Conservation (phyloP, 164 flowering plant species). For the Chloranthus sessilifolius region DNA sequence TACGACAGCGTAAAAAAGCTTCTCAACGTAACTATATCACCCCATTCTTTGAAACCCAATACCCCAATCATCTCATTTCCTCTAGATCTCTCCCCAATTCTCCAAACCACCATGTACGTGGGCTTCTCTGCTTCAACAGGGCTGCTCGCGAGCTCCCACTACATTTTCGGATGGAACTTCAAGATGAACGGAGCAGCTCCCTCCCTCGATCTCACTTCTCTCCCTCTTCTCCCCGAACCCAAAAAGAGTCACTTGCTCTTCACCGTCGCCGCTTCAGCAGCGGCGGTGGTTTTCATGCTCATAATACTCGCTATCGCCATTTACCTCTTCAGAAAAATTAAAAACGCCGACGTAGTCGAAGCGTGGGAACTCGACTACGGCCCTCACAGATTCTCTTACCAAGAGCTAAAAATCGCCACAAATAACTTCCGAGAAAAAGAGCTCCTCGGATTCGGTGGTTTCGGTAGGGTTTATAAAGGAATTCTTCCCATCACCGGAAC, state of each 20-base stretch:
- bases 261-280: conserved; percentile 21
- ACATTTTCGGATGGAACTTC: conserved; percentile 59
- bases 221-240: conserved; percentile 40
- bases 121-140: conserved; percentile 73
- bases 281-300: conserved; percentile 16
- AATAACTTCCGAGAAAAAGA: conserved; percentile 38
- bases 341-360: conserved; percentile 43
- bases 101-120: conserved; percentile 42
- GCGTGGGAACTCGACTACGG: conserved; percentile 55
- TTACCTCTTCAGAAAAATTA: conserved; percentile 26
- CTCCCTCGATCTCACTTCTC: conserved; percentile 30
- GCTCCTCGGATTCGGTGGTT: conserved; percentile 56
- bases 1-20: conserved; percentile 36
- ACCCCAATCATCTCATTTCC: conserved; percentile 31
- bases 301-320: conserved; percentile 9
- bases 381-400: conserved; percentile 46
- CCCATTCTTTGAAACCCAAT: conserved; percentile 35
- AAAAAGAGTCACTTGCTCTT: conserved; percentile 23
- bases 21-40: conserved; percentile 42
- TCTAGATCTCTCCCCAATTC: conserved; percentile 43
- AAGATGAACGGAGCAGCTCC: conserved; percentile 37
- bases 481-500: conserved; percentile 30
- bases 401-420: conserved; percentile 49
- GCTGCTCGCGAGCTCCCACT: conserved; percentile 54
- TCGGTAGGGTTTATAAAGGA: conserved; percentile 57